Evolutionary conservation across 371 early-diverging fungal species (phyloP), one percentile per base, ranked within the genome.

Genomic region (Mucor sp.): DNA sequence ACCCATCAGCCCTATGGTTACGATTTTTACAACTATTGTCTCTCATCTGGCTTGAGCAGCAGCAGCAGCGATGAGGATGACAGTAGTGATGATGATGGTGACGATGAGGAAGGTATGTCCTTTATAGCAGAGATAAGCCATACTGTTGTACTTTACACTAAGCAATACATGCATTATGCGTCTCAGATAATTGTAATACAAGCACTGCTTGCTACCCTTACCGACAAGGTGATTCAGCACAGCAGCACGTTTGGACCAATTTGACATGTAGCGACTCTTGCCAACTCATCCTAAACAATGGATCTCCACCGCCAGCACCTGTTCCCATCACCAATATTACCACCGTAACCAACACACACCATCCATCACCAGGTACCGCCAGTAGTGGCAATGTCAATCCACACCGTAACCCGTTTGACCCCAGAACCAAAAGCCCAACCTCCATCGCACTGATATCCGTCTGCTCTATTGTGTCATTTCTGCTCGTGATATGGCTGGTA

Each of bases 191-290:
- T 58, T 79, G 79, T 65, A 70, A 72, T 37, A 79, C 79, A 17
- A 74, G 76, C n/a, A 64, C 74, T 11, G 66, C 74, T 50, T 79
- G 79, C 50, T 76, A 79, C 44, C 79, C 74, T 57, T 79, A 79
- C 56, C 68, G 66, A 57, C 27, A 62, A 56, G n/a, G 1, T 55
- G 65, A 67, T 63, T 62, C 7, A 60, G 65, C 0, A 60, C 65
- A 4, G 68, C 67, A 9, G 25, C 64, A 74, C 30, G 39, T 61
- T 8, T 79, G 79, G 77, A 65, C 63, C 17, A 76, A 72, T 35
- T 48, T 79, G 58, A 79, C 75, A 8, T 79, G 77, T 32, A 69
- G 72, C 30, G 35, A 35, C 2, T 72, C 63, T 27, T 79, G 76
- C 27, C 32, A 72, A 23, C 50, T 79, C 11, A 30, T n/a, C 15